phyloP scores from a whole-genome alignment of 2,329 filamentous ascomycete genomes.

The Ambrosiella xylebori region DNA sequence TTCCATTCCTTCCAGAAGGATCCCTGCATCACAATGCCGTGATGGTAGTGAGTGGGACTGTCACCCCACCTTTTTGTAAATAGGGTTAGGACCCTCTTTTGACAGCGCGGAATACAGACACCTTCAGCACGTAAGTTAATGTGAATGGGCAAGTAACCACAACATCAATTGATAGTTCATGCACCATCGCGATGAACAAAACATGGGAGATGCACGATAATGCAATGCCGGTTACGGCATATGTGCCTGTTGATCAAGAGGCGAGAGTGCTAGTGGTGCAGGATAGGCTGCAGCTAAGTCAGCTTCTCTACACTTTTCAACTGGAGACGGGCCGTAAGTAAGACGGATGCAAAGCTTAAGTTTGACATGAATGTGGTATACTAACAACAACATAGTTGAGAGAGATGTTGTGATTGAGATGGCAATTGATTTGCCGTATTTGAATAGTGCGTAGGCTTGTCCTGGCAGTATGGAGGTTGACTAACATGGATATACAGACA shows the following conservation, averaged over 20 bases:
- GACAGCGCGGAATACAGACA: too few species aligned
- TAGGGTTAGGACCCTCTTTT: too few species aligned
- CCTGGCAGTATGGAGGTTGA: not conserved
- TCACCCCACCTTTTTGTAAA: too few species aligned
- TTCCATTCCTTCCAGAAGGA: not conserved
- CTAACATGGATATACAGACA: not conserved
- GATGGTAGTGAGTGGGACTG: too few species aligned
- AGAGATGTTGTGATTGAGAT: not conserved
- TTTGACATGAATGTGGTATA: not conserved
- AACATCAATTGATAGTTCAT: too few species aligned
- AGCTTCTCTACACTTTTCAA: not conserved
- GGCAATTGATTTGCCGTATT: not conserved
- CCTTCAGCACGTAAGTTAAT: too few species aligned
- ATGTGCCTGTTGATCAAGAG: not conserved
- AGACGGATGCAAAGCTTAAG: not conserved
- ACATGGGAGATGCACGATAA: not conserved
- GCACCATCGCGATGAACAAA: not conserved
- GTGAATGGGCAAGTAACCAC: too few species aligned
- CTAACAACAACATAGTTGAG: not conserved
- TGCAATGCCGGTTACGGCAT: not conserved
- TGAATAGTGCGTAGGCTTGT: not conserved
- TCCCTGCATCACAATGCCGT: too few species aligned
- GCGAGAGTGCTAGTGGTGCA: not conserved
- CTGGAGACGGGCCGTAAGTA: not conserved
- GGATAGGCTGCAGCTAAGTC: not conserved